phyloP scores from a whole-genome alignment of 1,284 basidiomycete species.

The Ustilago cynodontis region DNA sequence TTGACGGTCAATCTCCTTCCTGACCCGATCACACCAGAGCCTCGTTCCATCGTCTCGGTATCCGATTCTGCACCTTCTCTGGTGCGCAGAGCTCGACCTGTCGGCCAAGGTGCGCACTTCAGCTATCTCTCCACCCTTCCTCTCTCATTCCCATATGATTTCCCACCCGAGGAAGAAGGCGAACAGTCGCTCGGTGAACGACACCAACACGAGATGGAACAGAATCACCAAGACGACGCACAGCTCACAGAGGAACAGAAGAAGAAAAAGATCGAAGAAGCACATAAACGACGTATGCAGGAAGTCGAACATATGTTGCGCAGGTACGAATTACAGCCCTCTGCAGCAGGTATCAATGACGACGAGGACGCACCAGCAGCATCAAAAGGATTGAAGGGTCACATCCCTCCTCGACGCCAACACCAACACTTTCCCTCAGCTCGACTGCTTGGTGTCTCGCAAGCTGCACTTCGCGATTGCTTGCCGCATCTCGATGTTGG shows the following conservation, averaged over 20 bases:
- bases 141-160: constrained; percentile 84
- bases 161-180: constrained; percentile 71
- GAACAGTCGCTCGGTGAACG: constrained; percentile 46
- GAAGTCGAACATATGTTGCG: constrained; percentile 59
- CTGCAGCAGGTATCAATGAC: constrained; percentile 10
- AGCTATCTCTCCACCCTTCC: constrained; percentile 86
- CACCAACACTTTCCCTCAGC: constrained; percentile 60
- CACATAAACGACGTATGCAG: constrained; percentile 57
- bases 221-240: constrained; percentile 24
- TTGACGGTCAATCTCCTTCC: constrained; percentile 80
- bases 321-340: constrained; percentile 53
- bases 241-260: constrained; percentile 44
- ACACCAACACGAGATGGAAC: constrained; percentile 36
- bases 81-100: constrained; percentile 78
- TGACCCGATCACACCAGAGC: constrained; percentile 75
- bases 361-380: constrained; percentile 2
- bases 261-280: constrained; percentile 29
- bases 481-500: constrained; percentile 89
- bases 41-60: constrained; percentile 74
- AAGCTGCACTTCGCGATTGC: constrained; percentile 79
- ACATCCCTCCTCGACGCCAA: constrained; percentile 43
- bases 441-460: constrained; percentile 76
- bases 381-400: constrained; percentile 26
- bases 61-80: constrained; percentile 61
- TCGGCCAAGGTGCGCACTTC: constrained; percentile 79